Evolutionary conservation across 352 stramenopile species (phyloP).

Genomic region (Phytophthora aleatoria): DNA sequence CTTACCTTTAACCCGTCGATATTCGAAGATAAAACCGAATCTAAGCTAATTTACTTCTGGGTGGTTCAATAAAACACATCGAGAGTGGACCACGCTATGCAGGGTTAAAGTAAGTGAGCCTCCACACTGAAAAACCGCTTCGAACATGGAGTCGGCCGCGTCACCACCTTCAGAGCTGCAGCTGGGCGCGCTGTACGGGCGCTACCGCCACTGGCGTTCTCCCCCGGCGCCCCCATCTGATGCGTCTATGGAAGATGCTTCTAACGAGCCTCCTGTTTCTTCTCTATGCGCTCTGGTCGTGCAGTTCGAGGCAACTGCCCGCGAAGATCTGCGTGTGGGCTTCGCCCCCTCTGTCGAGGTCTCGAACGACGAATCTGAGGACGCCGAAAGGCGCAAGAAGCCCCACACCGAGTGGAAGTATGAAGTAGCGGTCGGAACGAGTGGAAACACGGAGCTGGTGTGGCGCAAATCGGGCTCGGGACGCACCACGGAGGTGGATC

Average conservation of each 20-base stretch:
- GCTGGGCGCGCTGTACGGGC: constrained; percentile 55
- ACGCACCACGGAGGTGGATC: constrained; percentile 51
- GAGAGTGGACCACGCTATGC: background rate
- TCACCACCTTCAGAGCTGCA: constrained; percentile 45
- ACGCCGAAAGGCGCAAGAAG: constrained; percentile 16
- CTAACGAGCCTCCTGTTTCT: constrained; percentile 6
- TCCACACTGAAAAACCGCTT: constrained; percentile 2
- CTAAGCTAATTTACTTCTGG: too few species aligned
- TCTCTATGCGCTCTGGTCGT: constrained; percentile 51
- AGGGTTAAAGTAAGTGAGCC: constrained; percentile 1
- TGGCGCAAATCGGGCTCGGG: constrained; percentile 57
- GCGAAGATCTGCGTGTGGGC: constrained; percentile 71
- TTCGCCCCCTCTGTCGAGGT: constrained; percentile 45
- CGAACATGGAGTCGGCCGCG: constrained; percentile 25
- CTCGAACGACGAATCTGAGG: constrained; percentile 13
- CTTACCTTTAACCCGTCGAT: too few species aligned
- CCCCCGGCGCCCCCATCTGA: background rate
- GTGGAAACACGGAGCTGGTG: constrained; percentile 77
- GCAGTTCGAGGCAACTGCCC: constrained; percentile 69
- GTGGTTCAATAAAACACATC: too few species aligned
- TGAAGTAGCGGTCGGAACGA: constrained; percentile 69
- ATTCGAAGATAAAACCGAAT: too few species aligned
- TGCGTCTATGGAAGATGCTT: constrained; percentile 9
- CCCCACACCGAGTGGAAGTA: constrained; percentile 51
- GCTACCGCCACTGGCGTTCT: constrained; percentile 54